Conservation (phyloP, 2,329 filamentous ascomycete genomes). For the Beauveria scarabaeidicola region DNA sequence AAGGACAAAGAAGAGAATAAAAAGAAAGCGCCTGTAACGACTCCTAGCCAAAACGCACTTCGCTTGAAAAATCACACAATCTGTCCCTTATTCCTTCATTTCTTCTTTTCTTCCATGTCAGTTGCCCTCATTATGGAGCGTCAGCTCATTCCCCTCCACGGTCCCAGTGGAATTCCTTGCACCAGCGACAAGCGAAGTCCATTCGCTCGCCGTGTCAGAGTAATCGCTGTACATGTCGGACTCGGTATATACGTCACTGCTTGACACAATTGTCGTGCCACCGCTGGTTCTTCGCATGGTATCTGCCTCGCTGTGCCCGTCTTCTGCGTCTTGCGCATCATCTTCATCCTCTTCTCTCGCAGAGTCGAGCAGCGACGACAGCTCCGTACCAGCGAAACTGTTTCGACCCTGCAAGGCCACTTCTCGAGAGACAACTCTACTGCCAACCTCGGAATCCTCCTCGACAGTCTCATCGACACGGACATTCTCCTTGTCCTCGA, state of each 20-base stretch:
- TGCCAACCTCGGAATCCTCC: constrained; percentile 32
- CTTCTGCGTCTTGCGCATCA: not conserved
- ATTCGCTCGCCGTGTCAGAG: constrained; percentile 38
- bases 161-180: constrained; percentile 18
- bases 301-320: constrained; percentile 39
- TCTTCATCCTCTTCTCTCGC: constrained; percentile 18
- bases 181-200: constrained; percentile 36
- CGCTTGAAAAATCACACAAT: constrained; percentile 4
- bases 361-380: constrained; percentile 15
- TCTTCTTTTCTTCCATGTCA: constrained; percentile 11
- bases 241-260: constrained; percentile 28
- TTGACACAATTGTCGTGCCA: constrained; percentile 39
- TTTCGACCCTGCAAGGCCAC: constrained; percentile 14
- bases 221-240: constrained; percentile 31
- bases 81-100: not conserved
- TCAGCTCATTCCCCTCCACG: constrained; percentile 26
- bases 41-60: constrained; percentile 6
- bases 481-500: constrained; percentile 56
- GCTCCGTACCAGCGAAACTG: constrained; percentile 20
- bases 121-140: constrained; percentile 23
- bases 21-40: constrained; percentile 1
- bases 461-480: constrained; percentile 55
- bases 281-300: constrained; percentile 41
- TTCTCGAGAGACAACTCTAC: constrained; percentile 12
- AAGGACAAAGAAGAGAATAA: constrained; percentile 10